Base-by-base conservation (phyloP, 2,329 filamentous ascomycete species). In the Purpureocillium takamizusanense region DNA sequence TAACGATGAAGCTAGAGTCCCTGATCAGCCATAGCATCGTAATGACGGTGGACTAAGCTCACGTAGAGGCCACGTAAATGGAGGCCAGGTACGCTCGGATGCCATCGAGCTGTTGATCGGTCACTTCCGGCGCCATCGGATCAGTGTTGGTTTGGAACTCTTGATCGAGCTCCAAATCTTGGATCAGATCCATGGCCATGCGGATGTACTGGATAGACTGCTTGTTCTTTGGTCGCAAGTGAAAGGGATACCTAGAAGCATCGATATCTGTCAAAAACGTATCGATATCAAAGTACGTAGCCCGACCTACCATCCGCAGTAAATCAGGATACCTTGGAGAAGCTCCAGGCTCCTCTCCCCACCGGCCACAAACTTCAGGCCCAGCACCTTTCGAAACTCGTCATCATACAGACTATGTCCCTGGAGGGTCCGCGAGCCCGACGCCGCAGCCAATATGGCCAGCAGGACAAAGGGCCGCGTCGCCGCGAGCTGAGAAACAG, bases 321-420 rank as follows among this genome's bases (percentile, higher is more conserved):
- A 79, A 6, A 78, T 64, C 18, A 78, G 55, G 15, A 79, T 53
- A 3, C 74, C 74, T 44, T 76, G 70, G 1, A 80, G 51, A 13
- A 79, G 46, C 46, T 80, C 74, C 16, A 79, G 42, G 11, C 63
- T 74, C 40, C 72, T 66, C 57, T 80, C 74, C 0, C 74, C 73
- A 3, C 69, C 65, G 0, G 74, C 63, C 1, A 80, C 70, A 31
- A 75, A 70, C 51, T 74, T 77, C 33, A 74, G 57, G 1, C 66
- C 72, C n/a, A 77, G 47, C 0, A 74, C 62, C 48, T 75, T 76
- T 23, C 72, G 61, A 36, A 78, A 73, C 53, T 78, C 74, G 35
- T 71, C 67, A 21, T 78, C 74, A 33, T 78, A 75, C 3, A 73
- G 56, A 12, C 55, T 65, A 39, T 76, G 70, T 0, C 72, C 66